Evolutionary conservation across 192 early-diverging fungal species (phyloP).

Genomic region (Helicostylum pulchrum): DNA sequence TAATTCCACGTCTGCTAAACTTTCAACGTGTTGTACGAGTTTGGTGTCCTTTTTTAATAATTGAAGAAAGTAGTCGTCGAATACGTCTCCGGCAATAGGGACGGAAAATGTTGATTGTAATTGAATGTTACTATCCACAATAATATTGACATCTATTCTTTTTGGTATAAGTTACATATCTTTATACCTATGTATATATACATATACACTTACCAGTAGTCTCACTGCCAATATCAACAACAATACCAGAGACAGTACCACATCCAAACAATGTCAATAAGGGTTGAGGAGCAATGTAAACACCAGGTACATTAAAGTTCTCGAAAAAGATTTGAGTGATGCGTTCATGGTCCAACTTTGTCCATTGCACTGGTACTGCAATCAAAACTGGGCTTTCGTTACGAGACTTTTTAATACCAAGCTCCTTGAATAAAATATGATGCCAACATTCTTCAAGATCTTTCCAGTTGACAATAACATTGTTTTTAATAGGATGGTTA

Average conservation of each 20-base stretch:
- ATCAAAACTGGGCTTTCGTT: conserved; percentile 80
- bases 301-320: conserved; percentile 78
- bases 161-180: background rate
- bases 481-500: conserved; percentile 54
- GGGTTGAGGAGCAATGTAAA: conserved; percentile 83
- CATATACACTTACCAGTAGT: conserved; percentile 57
- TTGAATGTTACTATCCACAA: conserved; percentile 75
- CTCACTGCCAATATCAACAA: conserved; percentile 90
- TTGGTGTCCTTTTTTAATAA: conserved; percentile 54
- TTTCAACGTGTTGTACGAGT: conserved; percentile 45
- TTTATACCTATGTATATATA: background rate
- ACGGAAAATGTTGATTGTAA: conserved; percentile 56
- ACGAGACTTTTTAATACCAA: conserved; percentile 67
- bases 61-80: conserved; percentile 62
- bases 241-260: conserved; percentile 72
- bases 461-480: conserved; percentile 69
- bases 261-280: conserved; percentile 78
- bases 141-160: conserved; percentile 65
- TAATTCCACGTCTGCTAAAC: conserved; percentile 26
- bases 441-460: conserved; percentile 69
- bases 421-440: conserved; percentile 75
- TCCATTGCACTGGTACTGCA: conserved; percentile 79
- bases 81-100: conserved; percentile 65
- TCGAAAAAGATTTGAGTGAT: conserved; percentile 91
- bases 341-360: conserved; percentile 73